These are phyloP conservation scores for Rosa rugosa DNA, from an alignment of 306 rosid genomes.

Conservation along the genomic window DNA sequence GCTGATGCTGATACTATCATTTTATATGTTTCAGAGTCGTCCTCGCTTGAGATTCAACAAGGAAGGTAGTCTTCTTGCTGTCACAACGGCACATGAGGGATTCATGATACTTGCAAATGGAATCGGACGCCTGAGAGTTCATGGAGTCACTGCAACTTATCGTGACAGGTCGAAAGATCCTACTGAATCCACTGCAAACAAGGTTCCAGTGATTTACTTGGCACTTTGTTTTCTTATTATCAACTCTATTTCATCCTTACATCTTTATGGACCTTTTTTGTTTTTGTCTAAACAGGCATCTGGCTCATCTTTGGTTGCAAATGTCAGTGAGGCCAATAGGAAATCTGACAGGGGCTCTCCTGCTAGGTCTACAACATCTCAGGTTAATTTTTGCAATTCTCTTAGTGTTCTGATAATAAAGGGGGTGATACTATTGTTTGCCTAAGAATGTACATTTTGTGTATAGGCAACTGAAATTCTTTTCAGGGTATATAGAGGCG, in stretches of 20 bases:
- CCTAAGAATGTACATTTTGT: too few species aligned
- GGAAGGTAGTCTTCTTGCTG: slow-evolving; percentile 89
- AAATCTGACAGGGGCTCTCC: slow-evolving; percentile 83
- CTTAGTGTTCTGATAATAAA: not conserved
- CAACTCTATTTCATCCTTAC: slow-evolving; percentile 7
- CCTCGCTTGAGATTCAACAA: slow-evolving; percentile 81
- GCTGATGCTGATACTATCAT: slow-evolving; percentile 23
- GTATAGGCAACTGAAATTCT: too few species aligned
- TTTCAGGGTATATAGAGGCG: too few species aligned
- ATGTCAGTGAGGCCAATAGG: slow-evolving; percentile 62
- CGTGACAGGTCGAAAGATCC: not conserved
- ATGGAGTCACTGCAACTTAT: slow-evolving; percentile 17
- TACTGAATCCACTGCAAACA: slow-evolving; percentile 53
- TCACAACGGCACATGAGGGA: slow-evolving; percentile 70
- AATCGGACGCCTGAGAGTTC: slow-evolving; percentile 53
- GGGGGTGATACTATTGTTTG: too few species aligned
- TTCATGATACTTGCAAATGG: slow-evolving; percentile 77
- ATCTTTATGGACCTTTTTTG: slow-evolving; percentile 7
- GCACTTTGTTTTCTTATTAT: slow-evolving; percentile 14
- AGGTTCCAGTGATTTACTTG: slow-evolving; percentile 44
- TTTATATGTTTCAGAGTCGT: slow-evolving; percentile 57
- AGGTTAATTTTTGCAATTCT: slow-evolving; percentile 13
- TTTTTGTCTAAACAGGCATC: slow-evolving; percentile 47
- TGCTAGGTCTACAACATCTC: slow-evolving; percentile 63
- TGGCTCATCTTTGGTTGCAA: slow-evolving; percentile 52